Conservation (phyloP, 2,329 filamentous ascomycete species). For the Aureobasidium namibiae region DNA sequence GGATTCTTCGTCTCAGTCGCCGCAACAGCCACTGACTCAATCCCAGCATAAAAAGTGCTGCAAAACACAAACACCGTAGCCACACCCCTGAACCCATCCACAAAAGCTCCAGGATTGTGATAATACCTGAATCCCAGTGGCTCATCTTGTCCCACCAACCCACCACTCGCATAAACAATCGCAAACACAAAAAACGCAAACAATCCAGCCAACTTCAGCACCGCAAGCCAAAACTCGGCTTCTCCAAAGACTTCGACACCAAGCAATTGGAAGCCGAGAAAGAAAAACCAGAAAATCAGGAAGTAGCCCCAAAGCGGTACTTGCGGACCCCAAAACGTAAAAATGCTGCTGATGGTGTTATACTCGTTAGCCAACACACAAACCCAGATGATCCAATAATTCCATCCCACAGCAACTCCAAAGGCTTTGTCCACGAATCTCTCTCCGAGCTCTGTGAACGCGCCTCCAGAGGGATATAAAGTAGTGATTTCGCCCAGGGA, state of each 20-base stretch:
- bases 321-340: slow-evolving; percentile 56
- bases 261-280: slow-evolving; percentile 32
- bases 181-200: slow-evolving; percentile 33
- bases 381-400: slow-evolving; percentile 62
- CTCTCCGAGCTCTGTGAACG: slow-evolving; percentile 62
- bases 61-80: slow-evolving; percentile 36
- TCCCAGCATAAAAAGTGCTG: slow-evolving; percentile 42
- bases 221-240: slow-evolving; percentile 38
- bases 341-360: slow-evolving; percentile 58
- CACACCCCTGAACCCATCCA: slow-evolving; percentile 33
- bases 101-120: slow-evolving; percentile 32
- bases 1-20: slow-evolving; percentile 46
- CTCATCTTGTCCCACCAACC: slow-evolving; percentile 22
- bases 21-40: slow-evolving; percentile 44
- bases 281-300: slow-evolving; percentile 33
- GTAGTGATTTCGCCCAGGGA: slow-evolving; percentile 67
- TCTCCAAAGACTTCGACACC: slow-evolving; percentile 35
- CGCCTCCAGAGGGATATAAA: slow-evolving; percentile 61
- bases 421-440: slow-evolving; percentile 65
- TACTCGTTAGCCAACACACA: slow-evolving; percentile 62
- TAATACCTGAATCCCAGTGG: slow-evolving; percentile 29
- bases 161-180: slow-evolving; percentile 30
- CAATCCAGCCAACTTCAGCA: slow-evolving; percentile 31
- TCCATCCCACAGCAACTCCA: slow-evolving; percentile 61
- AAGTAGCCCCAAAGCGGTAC: slow-evolving; percentile 35